Evolutionary conservation across 2,329 filamentous ascomycete species (phyloP), one percentile per base, ranked within the genome.

Genomic region (Fusarium sp.): DNA sequence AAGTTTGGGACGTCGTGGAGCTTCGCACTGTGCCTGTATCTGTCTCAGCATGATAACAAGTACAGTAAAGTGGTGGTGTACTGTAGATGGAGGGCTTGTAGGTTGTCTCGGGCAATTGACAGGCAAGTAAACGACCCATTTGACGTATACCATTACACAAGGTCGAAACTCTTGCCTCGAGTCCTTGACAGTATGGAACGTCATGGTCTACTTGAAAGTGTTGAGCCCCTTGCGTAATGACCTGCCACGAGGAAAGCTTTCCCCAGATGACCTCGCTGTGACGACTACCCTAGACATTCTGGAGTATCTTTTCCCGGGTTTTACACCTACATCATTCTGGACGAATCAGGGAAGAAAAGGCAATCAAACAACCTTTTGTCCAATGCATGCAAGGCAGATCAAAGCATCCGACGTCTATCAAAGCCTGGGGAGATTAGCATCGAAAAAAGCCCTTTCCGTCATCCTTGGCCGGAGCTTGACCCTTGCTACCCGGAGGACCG

Each of bases 151-250:
- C 45, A 52, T 32, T 32, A n/a, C 59, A 67, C 61, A 45, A 72
- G 48, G 30, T 27, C 37, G 16, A 64, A 60, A 27, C 45, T 32
- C 23, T 62, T 52, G 27, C 14, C 56, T 20, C 6, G 23, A 41
- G 32, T 27, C 35, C 23, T 71, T 48, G 50, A 16, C 48, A 57
- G 30, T 41, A 18, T 45, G 48, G 45, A 43, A 64, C 62, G 48
- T 57, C 18, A 45, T 73, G 41, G 43, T 27, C 73, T 70, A 62
- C 61, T 61, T 59, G 71, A 57, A 48, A 66, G 35, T 30, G 27
- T 63, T 58, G 14, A 70, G n/a, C 59, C 27, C 63, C 57, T 68
- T 74, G 72, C 72, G 71, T 74, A 72, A 74, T 74, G 41, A 8
- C 50, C 54, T 62, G 64, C 43, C 16, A 27, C 20, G 71, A 68